Base-by-base conservation (phyloP, 2,329 filamentous ascomycete species). In the Triangularia setosa region DNA sequence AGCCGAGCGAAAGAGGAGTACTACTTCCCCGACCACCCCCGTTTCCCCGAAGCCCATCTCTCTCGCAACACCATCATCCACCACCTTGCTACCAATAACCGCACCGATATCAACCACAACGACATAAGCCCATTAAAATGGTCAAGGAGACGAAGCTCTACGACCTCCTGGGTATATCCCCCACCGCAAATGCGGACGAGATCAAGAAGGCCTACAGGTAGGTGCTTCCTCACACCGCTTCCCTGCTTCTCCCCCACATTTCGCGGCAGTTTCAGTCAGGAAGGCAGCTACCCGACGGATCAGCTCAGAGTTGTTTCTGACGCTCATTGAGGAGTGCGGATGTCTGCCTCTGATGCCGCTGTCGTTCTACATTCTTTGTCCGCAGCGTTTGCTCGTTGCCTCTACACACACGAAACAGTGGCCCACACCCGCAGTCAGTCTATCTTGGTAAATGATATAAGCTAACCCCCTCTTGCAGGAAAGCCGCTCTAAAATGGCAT, bases 121-220 rank as follows among this genome's bases (percentile, higher is more conserved):
- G 18, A 16, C 48, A 58, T n/a, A 30, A 59, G 57, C 11, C 54
- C 16, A 56, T 71, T 78, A 86, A 72, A 70, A 97, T 98, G 94
- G 92, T 96, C 71, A 90, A 92, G 73, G 94, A 98, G 82, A 95
- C 91, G 61, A 97, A 96, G 79, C 89, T 98, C 68, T 99, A 99
- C 83, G 92, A 98, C 78, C 84, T 87, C 68, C 84, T 99, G 73
- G 83, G 84, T 75, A 82, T 97, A 78, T 90, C 91, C 76, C 86
- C 94, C 40, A 86, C 88, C 66, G 92, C 93, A 24, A 84, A 87
- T 24, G 92, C 96, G 79, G 94, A 97, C 75, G 94, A 98, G 69
- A 96, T 99, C 76, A 98, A 97, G 78, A 99, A 98, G 77, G 95
- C 88, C 64, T 97, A 97, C 78, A 86, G 91, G 89, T 91, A 88